These are phyloP conservation scores for Sclerotinia trifoliorum DNA, from an alignment of 2,329 filamentous ascomycete species.

Conservation along the genomic window DNA sequence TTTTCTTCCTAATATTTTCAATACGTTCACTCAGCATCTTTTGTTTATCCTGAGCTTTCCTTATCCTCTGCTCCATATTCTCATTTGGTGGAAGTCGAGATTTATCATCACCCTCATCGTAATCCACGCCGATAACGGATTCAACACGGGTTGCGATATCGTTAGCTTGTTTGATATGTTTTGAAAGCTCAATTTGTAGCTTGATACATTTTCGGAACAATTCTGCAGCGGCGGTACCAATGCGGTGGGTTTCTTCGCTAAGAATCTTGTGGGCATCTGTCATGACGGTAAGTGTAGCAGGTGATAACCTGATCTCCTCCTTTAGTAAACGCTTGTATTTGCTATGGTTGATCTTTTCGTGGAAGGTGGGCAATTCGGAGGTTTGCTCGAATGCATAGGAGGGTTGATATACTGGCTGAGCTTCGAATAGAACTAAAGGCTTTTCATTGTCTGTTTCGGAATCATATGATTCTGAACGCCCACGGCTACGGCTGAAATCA, in stretches of 20 bases:
- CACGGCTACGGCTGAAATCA: constrained; percentile 45
- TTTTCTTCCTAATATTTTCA: constrained; percentile 55
- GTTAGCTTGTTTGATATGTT: constrained; percentile 65
- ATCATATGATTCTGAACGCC: constrained; percentile 46
- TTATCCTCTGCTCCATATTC: constrained; percentile 59
- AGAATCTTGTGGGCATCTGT: constrained; percentile 71
- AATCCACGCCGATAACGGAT: constrained; percentile 56
- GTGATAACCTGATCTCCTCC: constrained; percentile 68
- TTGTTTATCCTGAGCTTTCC: constrained; percentile 55
- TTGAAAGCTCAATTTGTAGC: constrained; percentile 64
- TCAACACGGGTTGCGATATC: constrained; percentile 67
- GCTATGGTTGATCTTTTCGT: constrained; percentile 57
- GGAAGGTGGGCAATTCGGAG: constrained; percentile 55
- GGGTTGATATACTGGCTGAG: constrained; percentile 65
- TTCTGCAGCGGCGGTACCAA: constrained; percentile 69
- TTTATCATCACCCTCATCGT: constrained; percentile 50
- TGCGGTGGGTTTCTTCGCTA: constrained; percentile 64
- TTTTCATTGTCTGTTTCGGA: constrained; percentile 44
- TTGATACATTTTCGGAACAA: constrained; percentile 70
- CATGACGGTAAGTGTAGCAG: constrained; percentile 68
- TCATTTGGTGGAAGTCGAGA: constrained; percentile 51
- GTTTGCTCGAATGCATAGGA: constrained; percentile 58
- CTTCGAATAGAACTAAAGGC: constrained; percentile 56
- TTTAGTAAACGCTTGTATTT: constrained; percentile 60
- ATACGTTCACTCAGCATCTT: constrained; percentile 57